Conservation (phyloP, 345 rosid species). For the rapeseed (Brassica napus) region Da-Ae NC_063448.1:38624001-38624500, state of each 20-base stretch:
- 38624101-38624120: slow-evolving; percentile 11
- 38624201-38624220: neutral
- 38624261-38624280: neutral
- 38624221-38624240: neutral
- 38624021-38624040: slow-evolving; percentile 31
- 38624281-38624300: neutral
- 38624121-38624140: neutral
- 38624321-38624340: neutral
- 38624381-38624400: neutral
- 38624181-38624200: neutral
- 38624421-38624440: neutral
- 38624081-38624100: slow-evolving; percentile 29
- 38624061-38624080: slow-evolving; percentile 31
- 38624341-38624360: neutral
- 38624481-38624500: neutral
- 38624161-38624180: neutral
- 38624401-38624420: neutral
- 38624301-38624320: neutral
- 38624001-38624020: slow-evolving; percentile 18
- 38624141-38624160: neutral
- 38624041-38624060: slow-evolving; percentile 35
- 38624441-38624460: neutral
- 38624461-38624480: neutral
- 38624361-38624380: neutral
- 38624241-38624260: neutral